Conservation (phyloP, 1,139 yeast species). For the Candida dubliniensis region DNA sequence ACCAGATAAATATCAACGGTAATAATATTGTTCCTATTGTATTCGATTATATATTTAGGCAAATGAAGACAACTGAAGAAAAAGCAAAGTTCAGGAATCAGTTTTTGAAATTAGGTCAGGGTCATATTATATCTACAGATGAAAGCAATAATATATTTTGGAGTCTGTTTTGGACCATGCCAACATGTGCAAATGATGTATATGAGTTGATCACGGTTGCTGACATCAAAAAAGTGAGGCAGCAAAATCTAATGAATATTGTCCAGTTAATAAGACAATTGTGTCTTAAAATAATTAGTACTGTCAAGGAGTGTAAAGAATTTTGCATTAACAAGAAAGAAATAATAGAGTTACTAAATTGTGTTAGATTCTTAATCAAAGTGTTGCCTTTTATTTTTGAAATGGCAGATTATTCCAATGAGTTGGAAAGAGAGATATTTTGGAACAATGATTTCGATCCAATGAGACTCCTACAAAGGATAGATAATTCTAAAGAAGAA, state of each 20-base stretch:
- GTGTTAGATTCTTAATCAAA: conserved; percentile 65
- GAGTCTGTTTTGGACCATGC: conserved; percentile 39
- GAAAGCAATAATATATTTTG: conserved; percentile 48
- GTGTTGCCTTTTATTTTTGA: conserved; percentile 71
- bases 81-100: conserved; percentile 60
- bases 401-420: conserved; percentile 27
- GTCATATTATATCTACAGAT: conserved; percentile 42
- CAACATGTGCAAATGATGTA: conserved; percentile 48
- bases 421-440: conserved; percentile 42
- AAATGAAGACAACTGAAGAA: conserved; percentile 75
- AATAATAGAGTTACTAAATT: conserved; percentile 43
- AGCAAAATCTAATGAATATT: conserved; percentile 56
- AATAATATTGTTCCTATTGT: too few species aligned
- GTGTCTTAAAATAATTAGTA: conserved; percentile 29
- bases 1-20: too few species aligned
- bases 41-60: not conserved
- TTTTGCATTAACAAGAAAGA: conserved; percentile 12
- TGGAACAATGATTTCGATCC: conserved; percentile 22
- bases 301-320: conserved; percentile 7
- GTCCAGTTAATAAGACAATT: conserved; percentile 51
- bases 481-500: not conserved
- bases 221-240: conserved; percentile 63
- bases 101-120: conserved; percentile 63
- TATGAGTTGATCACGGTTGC: conserved; percentile 52
- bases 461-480: conserved; percentile 4